Base-by-base conservation (phyloP, 1,284 basidiomycete species). In the Mrakiaceae sp. region DNA sequence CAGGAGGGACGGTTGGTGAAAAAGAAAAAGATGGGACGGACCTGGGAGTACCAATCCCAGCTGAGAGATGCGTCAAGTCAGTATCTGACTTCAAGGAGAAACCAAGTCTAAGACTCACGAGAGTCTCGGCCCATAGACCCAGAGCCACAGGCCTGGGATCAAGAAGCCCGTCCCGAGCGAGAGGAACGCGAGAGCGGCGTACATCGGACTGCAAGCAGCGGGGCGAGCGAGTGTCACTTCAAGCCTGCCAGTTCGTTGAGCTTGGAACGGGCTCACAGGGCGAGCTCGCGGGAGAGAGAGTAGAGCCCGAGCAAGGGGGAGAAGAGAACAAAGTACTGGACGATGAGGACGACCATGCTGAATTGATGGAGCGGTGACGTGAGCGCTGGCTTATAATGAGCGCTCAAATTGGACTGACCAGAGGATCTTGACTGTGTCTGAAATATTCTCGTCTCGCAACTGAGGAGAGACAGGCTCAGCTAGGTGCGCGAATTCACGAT, bases 1-100 rank as follows among this genome's bases (percentile, higher is more conserved):
- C 39, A 55, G 16, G 52, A 39, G 39, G n/a, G 5, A 55, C 53
- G n/a, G 27, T 27, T 27, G 27, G 27, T 27, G 27, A 27, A 27
- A 27, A 27, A 27, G 27, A 27, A 2, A 27, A 58, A 16, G 57
- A 58, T 58, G n/a, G 4, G 5, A 3, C 46, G 47, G 8, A 11
- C 49, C 9, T 58, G 57, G 14, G 57, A 47, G 57, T 58, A 58
- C 57, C 57, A 58, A 12, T 58, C 57, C 57, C 57, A 58, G 3
- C 14, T 47, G n/a, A 47, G 16, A 27, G 27, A 27, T 27, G 27
- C 2, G 27, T 27, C 27, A 27, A 27, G 27, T 27, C 1, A 27
- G 27, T 27, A 27, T 27, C 27, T 27, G 27, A 27, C 27, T 27
- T 27, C 27, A 27, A 27, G 27, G 27, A 27, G 27, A 27, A 27